These are phyloP conservation scores for Scleromitrula shiraiana DNA, from an alignment of 2,329 filamentous ascomycete species.

Conservation along the genomic window DNA sequence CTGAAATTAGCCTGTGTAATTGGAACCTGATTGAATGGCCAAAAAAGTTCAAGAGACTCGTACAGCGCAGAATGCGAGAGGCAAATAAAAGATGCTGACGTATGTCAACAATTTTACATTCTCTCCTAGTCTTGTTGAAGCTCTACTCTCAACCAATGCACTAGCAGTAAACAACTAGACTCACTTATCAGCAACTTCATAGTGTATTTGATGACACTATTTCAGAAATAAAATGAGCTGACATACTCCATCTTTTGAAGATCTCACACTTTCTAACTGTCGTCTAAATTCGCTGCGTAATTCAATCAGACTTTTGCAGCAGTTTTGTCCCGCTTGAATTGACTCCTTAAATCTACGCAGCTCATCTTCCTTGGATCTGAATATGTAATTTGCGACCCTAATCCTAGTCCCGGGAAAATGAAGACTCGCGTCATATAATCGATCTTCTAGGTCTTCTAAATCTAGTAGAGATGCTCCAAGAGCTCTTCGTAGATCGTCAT, in stretches of 20 bases:
- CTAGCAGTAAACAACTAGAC: constrained; percentile 23
- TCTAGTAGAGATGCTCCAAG: too few relatives aligned
- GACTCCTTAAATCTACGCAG: not conserved
- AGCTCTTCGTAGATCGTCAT: too few relatives aligned
- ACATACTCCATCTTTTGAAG: not conserved
- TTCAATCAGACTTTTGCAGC: not conserved
- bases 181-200: not conserved
- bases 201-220: not conserved
- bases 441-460: not conserved
- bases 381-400: too few relatives aligned
- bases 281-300: not conserved
- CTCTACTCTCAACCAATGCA: constrained; percentile 23
- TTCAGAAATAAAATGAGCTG: not conserved
- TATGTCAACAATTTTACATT: constrained; percentile 33
- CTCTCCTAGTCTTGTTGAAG: constrained; percentile 26
- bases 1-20: not conserved
- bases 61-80: constrained; percentile 28
- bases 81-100: constrained; percentile 34
- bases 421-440: not conserved
- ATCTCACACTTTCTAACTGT: not conserved
- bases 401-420: too few relatives aligned
- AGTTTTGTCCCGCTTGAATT: not conserved
- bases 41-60: too few relatives aligned
- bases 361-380: not conserved
- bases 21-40: too few relatives aligned